Evolutionary conservation across 2,329 filamentous ascomycete species (phyloP), one percentile per base, ranked within the genome.

Genomic region (Fusarium sacchari): DNA sequence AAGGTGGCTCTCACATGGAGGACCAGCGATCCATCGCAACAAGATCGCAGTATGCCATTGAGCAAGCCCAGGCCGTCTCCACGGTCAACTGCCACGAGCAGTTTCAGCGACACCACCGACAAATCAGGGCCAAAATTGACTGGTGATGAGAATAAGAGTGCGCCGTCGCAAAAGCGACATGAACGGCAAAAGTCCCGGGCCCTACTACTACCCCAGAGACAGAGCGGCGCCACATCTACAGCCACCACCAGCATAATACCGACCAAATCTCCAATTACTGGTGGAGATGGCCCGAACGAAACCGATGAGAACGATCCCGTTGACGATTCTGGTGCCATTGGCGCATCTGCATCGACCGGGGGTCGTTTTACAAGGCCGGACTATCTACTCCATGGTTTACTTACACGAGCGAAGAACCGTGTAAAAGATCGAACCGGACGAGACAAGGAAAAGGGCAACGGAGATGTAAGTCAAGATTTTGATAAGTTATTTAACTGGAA

Each of bases 331-430:
- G 65, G 55, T 47, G 52, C 60, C 68, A 64, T 63, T 64, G 62
- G 47, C 50, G 44, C 68, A 64, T 40, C 60, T 44, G 30, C 53
- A 52, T 55, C 64, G 40, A 46, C 67, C 42, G 72, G 66, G 52
- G 55, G 71, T 37, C 71, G 69, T 42, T 73, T 77, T 56, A 60
- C 63, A 30, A 73, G 69, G 55, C 72, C 76, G 24, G 72, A 77
- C 58, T 72, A 68, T 55, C 50, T 73, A 20, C 59, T 78, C 37
- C 75, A 75, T 43, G 73, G 64, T 30, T 64, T 78, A 26, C 67
- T 78, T 57, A 57, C 73, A 22, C 65, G 76, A 42, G 76, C 74
- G 26, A 75, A 60, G 61, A 77, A 75, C 55, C 72, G 74, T 50
- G 72, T 77, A 43, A 76, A 61, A 46, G 76, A 78, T 26, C 71